phyloP scores from a whole-genome alignment of 192 early-diverging fungal species.

The Chytriomyces sp. region DNA sequence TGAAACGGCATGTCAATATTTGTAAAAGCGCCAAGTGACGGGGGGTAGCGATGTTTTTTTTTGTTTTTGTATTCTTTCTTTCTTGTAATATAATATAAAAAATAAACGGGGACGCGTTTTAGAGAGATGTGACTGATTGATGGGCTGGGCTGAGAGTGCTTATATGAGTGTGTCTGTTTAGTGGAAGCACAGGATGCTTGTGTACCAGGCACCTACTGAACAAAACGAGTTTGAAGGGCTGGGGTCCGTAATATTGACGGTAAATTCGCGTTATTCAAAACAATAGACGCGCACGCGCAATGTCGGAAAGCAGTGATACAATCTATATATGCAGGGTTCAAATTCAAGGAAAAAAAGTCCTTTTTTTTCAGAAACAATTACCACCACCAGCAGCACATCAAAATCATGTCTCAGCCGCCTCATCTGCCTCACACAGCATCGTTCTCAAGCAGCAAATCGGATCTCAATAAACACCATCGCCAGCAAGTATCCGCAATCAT shows the following conservation, averaged over 20 bases:
- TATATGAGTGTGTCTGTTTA: background rate
- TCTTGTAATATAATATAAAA: background rate
- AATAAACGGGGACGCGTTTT: background rate
- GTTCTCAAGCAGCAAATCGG: background rate
- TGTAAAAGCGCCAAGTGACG: background rate
- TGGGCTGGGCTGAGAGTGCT: background rate
- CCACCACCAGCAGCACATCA: too few species aligned
- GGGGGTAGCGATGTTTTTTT: background rate
- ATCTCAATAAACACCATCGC: background rate
- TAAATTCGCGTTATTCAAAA: too few species aligned
- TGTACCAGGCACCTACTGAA: too few species aligned
- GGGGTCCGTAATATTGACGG: too few species aligned
- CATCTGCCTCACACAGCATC: background rate
- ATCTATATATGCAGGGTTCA: too few species aligned
- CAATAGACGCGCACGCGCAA: too few species aligned
- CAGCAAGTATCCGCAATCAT: background rate
- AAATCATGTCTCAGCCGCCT: background rate
- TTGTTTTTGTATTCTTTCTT: background rate
- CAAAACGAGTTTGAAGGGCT: too few species aligned
- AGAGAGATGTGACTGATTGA: background rate
- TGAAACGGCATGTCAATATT: constrained; percentile 12
- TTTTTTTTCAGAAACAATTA: too few species aligned
- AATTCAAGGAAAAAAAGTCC: too few species aligned
- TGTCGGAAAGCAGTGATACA: too few species aligned
- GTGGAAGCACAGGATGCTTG: too few species aligned